A percentile compares a stretch with the other conserved stretches of the same genome.
phyloP scores from a whole-genome alignment of 2,329 filamentous ascomycete species.

The Beauveria rudraprayagi region DNA sequence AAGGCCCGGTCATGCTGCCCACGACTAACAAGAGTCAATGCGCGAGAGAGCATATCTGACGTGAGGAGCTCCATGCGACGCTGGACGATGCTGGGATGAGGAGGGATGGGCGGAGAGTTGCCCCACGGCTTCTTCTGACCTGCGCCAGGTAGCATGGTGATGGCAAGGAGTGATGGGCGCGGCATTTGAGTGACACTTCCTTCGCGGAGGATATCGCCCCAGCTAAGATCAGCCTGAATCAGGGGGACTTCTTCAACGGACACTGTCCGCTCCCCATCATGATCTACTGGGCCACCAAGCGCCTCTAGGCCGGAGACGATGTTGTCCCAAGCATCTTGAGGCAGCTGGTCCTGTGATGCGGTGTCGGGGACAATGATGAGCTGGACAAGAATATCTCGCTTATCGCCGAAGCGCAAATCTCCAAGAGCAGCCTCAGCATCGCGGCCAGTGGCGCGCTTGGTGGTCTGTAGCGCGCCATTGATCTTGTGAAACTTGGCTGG shows the following conservation, averaged over 20 bases:
- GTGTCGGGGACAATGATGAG: constrained; percentile 86
- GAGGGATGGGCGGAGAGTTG: constrained; percentile 74
- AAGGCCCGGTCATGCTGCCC: constrained; percentile 91
- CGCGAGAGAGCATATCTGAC: constrained; percentile 93
- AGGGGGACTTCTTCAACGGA: constrained; percentile 93
- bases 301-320: constrained; percentile 94
- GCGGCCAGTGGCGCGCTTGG: constrained; percentile 87
- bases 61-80: constrained; percentile 95
- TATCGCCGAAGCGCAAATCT: constrained; percentile 91
- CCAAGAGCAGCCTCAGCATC: constrained; percentile 90
- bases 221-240: constrained; percentile 88
- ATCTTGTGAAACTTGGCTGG: constrained; percentile 99
- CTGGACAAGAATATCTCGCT: constrained; percentile 87
- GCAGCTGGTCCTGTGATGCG: constrained; percentile 70
- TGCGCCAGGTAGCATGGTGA: constrained; percentile 81
- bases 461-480: constrained; percentile 89
- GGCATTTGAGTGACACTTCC: constrained; percentile 79
- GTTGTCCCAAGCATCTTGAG: constrained; percentile 93
- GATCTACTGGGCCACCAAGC: constrained; percentile 77
- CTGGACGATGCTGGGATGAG: constrained; percentile 91
- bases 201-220: constrained; percentile 87
- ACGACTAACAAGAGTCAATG: constrained; percentile 80
- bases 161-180: constrained; percentile 82
- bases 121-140: constrained; percentile 59
- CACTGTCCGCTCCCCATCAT: constrained; percentile 71